These are phyloP conservation scores for Ophiostoma populinum DNA, from an alignment of 2,329 filamentous ascomycete genomes.

Conservation along the genomic window DNA sequence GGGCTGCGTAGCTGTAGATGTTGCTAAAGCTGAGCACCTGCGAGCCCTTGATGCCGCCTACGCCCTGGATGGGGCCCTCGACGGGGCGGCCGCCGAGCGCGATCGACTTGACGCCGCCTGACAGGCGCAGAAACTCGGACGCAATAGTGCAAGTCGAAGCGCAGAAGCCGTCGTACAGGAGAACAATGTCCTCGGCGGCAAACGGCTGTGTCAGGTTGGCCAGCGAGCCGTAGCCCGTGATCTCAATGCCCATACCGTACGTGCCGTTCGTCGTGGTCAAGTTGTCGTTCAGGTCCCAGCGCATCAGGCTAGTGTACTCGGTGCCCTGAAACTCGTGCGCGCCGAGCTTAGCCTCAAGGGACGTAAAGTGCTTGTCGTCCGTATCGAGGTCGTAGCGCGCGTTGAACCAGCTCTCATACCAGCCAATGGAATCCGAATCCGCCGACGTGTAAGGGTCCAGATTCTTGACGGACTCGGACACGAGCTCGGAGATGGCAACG, in stretches of 20 bases:
- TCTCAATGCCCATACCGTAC: conserved; percentile 22
- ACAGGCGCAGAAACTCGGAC: conserved; percentile 16
- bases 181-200: conserved; percentile 36
- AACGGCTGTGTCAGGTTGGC: conserved; percentile 34
- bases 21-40: conserved; percentile 7
- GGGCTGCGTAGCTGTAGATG: conserved; percentile 10
- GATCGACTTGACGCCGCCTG: conserved; percentile 34
- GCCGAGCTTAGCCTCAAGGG: conserved; percentile 27
- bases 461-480: conserved; percentile 26
- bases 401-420: conserved; percentile 21
- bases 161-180: conserved; percentile 27
- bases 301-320: conserved; percentile 33
- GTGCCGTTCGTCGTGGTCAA: conserved; percentile 23
- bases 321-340: conserved; percentile 27
- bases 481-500: conserved; percentile 25
- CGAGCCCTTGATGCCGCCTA: conserved; percentile 48
- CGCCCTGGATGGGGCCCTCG: conserved; percentile 36
- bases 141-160: conserved; percentile 17
- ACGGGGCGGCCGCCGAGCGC: conserved; percentile 43
- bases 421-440: conserved; percentile 11
- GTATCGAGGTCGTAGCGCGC: conserved; percentile 32
- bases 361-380: conserved; percentile 31
- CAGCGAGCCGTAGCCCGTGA: conserved; percentile 31
- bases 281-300: conserved; percentile 31
- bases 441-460: conserved; percentile 27